phyloP scores from a whole-genome alignment of 495 filamentous ascomycete genomes.

The Xylaria sp. region DNA sequence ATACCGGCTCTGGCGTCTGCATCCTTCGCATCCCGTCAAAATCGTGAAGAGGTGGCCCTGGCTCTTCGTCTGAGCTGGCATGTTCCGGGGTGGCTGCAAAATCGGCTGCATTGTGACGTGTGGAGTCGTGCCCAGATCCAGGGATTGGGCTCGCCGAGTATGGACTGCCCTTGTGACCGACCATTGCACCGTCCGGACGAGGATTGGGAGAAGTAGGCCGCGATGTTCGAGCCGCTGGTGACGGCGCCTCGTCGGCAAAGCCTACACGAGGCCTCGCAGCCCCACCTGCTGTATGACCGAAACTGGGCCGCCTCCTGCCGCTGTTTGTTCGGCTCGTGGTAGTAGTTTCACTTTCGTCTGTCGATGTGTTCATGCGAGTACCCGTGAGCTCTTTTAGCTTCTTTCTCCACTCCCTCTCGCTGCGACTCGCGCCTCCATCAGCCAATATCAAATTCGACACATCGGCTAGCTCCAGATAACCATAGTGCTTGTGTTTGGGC shows the following conservation, averaged over 20 bases:
- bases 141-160: conserved; percentile 30
- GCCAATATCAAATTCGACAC: conserved; percentile 79
- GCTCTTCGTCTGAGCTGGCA: conserved; percentile 65
- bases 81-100: conserved; percentile 58
- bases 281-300: conserved; percentile 54
- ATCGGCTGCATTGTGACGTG: conserved; percentile 46
- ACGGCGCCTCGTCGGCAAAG: conserved; percentile 67
- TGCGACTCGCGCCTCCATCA: conserved; percentile 79
- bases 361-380: conserved; percentile 68
- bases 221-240: conserved; percentile 59
- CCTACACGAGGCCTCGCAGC: conserved; percentile 56
- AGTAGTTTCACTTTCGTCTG: conserved; percentile 51
- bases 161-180: conserved; percentile 33
- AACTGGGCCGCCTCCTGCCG: conserved; percentile 70
- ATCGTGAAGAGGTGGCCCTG: conserved; percentile 44
- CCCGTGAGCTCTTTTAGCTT: conserved; percentile 89
- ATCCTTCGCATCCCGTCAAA: conserved; percentile 62
- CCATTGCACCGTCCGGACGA: too few relatives aligned
- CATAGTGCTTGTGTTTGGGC: conserved; percentile 85
- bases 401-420: conserved; percentile 87
- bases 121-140: conserved; percentile 39
- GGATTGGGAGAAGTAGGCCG: conserved; percentile 56
- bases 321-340: conserved; percentile 67
- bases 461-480: conserved; percentile 89
- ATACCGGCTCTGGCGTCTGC: conserved; percentile 74